Conservation (phyloP, 2,329 filamentous ascomycete species). For the Fusarium austroafricanum region DNA sequence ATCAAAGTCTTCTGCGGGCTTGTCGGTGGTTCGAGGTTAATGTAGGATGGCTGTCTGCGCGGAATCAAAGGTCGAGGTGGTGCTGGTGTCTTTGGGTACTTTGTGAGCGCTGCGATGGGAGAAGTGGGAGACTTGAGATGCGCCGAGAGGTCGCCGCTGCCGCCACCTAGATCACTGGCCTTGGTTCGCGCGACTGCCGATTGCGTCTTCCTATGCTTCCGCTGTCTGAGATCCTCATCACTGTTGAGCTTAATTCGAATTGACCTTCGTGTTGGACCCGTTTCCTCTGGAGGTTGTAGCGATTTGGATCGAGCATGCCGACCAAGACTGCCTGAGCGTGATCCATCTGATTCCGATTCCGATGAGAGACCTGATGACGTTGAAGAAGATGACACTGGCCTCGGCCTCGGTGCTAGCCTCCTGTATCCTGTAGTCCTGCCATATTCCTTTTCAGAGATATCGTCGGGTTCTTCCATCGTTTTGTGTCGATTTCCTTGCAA, state of each 20-base stretch:
- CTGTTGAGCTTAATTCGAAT: slow-evolving; percentile 92
- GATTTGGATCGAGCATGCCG: slow-evolving; percentile 74
- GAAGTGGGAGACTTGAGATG: slow-evolving; percentile 95
- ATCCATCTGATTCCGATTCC: slow-evolving; percentile 75
- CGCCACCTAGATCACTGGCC: slow-evolving; percentile 52
- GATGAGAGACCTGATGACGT: slow-evolving; percentile 75
- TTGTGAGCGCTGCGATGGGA: slow-evolving; percentile 80
- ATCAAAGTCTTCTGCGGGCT: slow-evolving; percentile 91
- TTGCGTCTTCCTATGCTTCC: slow-evolving; percentile 74
- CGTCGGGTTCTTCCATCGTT: slow-evolving; percentile 46
- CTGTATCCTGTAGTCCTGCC: slow-evolving; percentile 47
- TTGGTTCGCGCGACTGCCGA: slow-evolving; percentile 59
- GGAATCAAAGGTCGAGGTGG: slow-evolving; percentile 92
- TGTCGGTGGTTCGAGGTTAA: slow-evolving; percentile 67
- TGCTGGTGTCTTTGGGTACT: slow-evolving; percentile 89
- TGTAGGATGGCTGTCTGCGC: slow-evolving; percentile 87
- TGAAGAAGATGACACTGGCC: slow-evolving; percentile 50
- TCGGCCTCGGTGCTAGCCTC: slow-evolving; percentile 44
- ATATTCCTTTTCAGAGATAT: slow-evolving; percentile 45
- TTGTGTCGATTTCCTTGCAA: slow-evolving; percentile 59
- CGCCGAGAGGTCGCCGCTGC: slow-evolving; percentile 70
- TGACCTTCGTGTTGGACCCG: slow-evolving; percentile 75
- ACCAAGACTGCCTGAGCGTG: slow-evolving; percentile 45
- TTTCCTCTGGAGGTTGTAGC: slow-evolving; percentile 69
- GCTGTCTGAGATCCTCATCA: slow-evolving; percentile 78